Base-by-base conservation (phyloP, 2,329 filamentous ascomycete genomes). In the Colletotrichum lupini region DNA sequence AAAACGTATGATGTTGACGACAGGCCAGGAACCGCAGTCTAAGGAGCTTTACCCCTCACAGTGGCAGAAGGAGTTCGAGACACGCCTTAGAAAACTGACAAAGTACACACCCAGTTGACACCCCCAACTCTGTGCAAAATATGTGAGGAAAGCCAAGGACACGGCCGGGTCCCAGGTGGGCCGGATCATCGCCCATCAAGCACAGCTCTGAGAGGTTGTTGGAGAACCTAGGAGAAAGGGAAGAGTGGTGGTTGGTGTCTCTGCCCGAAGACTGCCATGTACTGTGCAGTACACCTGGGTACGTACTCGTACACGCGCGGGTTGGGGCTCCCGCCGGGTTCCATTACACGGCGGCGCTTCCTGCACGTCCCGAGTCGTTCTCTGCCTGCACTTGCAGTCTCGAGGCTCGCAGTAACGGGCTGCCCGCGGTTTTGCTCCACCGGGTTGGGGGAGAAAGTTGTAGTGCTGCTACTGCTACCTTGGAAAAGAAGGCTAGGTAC, bases 1-100 rank as follows among this genome's bases (percentile, higher is more conserved):
- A 71, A 70, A 73, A 73, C 71, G 71, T 73, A 73, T 65, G 71
- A 73, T 71, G 71, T 65, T 73, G 60, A 71, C 71, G 67, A 62
- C 71, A 73, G 61, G 67, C 61, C 71, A 66, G 71, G 71, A 71
- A 70, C 58, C 65, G 59, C 66, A 73, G 67, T 46, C 67, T 57
- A 73, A 37, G 61, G 55, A 73, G 28, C 67, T 66, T 57, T 73
- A 61, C 71, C 71, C 71, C 71, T 73, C 67, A 73, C 70, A 71
- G 71, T 73, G 71, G 19, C 46, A 73, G 70, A 30, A 71, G 49
- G 49, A 71, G 46, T 56, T 61, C 58, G 59, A 64, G 66, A 70
- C 58, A 68, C 66, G 8, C 42, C 19, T 22, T 49, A 49, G 19
- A n/a, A 22, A n/a, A 49, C 19, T 49, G 37, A 49, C 42, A 49